These are phyloP conservation scores for Dictyostelium capitatum DNA, from an alignment of 78 protist species.

Conservation along the genomic window DNA sequence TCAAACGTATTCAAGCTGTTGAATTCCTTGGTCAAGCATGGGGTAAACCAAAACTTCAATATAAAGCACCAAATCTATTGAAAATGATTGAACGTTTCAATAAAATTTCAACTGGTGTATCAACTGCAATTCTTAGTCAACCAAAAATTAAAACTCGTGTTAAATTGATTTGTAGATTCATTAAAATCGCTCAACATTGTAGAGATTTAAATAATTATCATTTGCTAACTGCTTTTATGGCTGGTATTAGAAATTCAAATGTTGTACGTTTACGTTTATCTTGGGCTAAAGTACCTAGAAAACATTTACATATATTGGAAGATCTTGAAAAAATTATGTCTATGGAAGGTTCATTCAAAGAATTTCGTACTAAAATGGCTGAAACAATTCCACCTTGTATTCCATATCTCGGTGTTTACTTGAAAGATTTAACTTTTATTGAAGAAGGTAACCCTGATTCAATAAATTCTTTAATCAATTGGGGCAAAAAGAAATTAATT, in stretches of 20 bases:
- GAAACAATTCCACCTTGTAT: constrained; percentile 83
- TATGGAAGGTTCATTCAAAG: constrained; percentile 83
- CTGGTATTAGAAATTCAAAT: constrained; percentile 69
- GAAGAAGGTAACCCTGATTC: constrained; percentile 88
- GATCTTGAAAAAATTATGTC: constrained; percentile 82
- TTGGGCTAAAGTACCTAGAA: constrained; percentile 68
- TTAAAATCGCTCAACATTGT: constrained; percentile 83
- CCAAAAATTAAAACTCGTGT: constrained; percentile 65
- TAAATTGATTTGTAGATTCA: constrained; percentile 63
- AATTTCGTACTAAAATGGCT: constrained; percentile 58
- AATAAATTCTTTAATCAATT: constrained; percentile 78
- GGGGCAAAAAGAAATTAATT: constrained; percentile 73
- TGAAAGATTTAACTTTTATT: constrained; percentile 85
- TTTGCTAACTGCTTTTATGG: constrained; percentile 68
- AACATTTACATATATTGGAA: constrained; percentile 22
- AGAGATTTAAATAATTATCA: constrained; percentile 81
- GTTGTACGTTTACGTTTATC: constrained; percentile 69
- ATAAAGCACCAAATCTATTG: constrained; percentile 79
- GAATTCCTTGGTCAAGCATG: constrained; percentile 82
- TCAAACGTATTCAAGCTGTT: constrained; percentile 63
- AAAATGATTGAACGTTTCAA: constrained; percentile 84
- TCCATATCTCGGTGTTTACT: constrained; percentile 82
- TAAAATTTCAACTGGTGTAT: constrained; percentile 79
- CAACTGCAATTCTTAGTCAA: constrained; percentile 81
- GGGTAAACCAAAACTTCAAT: constrained; percentile 82